phyloP scores from a whole-genome alignment of 2,329 filamentous ascomycete species.

The Penicillium sumatraense region DNA sequence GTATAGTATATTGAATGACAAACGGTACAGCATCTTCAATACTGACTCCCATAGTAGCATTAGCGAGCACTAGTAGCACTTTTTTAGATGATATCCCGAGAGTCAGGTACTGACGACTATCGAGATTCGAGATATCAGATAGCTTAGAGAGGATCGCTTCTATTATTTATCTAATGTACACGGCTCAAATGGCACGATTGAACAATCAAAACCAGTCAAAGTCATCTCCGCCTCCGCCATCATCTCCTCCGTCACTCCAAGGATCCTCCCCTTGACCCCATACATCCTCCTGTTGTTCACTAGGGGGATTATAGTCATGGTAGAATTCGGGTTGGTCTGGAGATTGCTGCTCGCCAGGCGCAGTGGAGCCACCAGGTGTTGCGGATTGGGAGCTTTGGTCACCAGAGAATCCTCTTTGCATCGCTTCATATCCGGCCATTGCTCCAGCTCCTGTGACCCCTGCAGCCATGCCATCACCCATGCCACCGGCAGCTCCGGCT shows the following conservation, averaged over 20 bases:
- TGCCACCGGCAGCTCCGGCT: slow-evolving; percentile 48
- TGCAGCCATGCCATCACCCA: slow-evolving; percentile 45
- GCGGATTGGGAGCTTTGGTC: slow-evolving; percentile 22
- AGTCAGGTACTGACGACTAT: too few relatives aligned
- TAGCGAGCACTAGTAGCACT: too few relatives aligned
- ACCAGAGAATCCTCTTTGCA: slow-evolving; percentile 57
- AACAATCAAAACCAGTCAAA: slow-evolving; percentile 31
- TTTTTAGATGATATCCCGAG: too few relatives aligned
- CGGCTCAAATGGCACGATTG: not conserved
- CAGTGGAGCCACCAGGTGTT: slow-evolving; percentile 21
- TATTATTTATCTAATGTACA: slow-evolving; percentile 1
- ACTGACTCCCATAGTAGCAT: too few relatives aligned
- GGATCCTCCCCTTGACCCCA: slow-evolving; percentile 32
- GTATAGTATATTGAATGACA: too few relatives aligned
- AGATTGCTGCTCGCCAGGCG: slow-evolving; percentile 19
- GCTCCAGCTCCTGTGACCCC: slow-evolving; percentile 60
- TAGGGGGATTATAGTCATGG: not conserved
- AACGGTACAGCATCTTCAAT: too few relatives aligned
- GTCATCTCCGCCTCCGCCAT: slow-evolving; percentile 29
- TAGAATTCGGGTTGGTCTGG: slow-evolving; percentile 26
- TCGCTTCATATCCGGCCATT: slow-evolving; percentile 67
- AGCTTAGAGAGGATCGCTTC: too few relatives aligned
- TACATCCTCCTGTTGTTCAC: slow-evolving; percentile 22
- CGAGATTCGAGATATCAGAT: too few relatives aligned
- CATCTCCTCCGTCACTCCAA: slow-evolving; percentile 24